Evolutionary conservation across 2,329 filamentous ascomycete species (phyloP), one percentile per base, ranked within the genome.

Genomic region (Diaporthe eres): DNA sequence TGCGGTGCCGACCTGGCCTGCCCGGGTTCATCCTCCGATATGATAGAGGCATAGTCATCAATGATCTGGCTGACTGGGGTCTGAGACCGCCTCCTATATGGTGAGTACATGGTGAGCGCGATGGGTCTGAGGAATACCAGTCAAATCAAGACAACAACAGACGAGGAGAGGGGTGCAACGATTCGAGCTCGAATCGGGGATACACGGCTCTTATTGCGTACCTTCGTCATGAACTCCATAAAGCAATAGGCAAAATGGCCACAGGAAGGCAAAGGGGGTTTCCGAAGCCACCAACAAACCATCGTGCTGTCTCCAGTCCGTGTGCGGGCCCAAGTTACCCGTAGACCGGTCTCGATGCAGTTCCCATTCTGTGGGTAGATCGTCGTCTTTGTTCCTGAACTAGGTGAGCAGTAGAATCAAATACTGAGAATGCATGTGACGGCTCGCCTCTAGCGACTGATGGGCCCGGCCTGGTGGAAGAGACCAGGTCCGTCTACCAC

Each of bases 1-100:
- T 74, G 68, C 12, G 76, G 74, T n/a, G 74, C 68, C 12, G 47
- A 22, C n/a, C 25, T 65, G 22, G 71, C 49, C 49, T 28, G 37
- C 17, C 28, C 34, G 8, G 34, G 15, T 25, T 58, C 72, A 51
- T 39, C n/a, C 13, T 53, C 60, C 31, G 31, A 47, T 44, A 5
- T 25, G 42, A 37, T 34, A n/a, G 60, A 42, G 47, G 58, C n/a
- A 53, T 39, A 55, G 13, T 65, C 39, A 28, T 74, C 60, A 17
- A 55, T 53, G 8, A 53, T 67, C 37, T 67, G 47, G 39, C 61
- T 65, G n/a, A 74, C 34, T 17, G 71, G 39, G 37, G 44, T 51
- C 28, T 65, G 58, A 7, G 65, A 37, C 5, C 71, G 39, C 34
- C 42, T 31, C 17, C 39, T 28, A 1, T 63, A 12, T 13, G 55